Conservation (phyloP, 495 filamentous ascomycete species). For the Lophium mytilinum region DNA sequence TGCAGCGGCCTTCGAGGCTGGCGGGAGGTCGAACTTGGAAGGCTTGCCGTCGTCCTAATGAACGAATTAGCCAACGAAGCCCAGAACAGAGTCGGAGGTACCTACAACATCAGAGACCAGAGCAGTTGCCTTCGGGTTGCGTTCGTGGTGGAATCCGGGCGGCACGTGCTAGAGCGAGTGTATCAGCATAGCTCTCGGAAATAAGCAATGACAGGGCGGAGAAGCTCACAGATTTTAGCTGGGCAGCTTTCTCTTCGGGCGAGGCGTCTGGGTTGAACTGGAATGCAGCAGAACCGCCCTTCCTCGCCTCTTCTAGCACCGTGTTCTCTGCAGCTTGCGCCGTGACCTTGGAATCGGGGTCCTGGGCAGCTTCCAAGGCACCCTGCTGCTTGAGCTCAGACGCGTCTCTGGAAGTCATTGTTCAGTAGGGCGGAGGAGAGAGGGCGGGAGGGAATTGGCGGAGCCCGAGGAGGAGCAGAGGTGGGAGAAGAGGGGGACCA, state of each 20-base stretch:
- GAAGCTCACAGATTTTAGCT: constrained; percentile 65
- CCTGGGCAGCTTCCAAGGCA: constrained; percentile 59
- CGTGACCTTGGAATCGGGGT: constrained; percentile 60
- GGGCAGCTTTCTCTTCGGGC: constrained; percentile 73
- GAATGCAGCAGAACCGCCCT: constrained; percentile 68
- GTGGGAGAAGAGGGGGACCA: background rate
- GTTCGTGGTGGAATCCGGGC: constrained; percentile 54
- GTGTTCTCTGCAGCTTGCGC: constrained; percentile 61
- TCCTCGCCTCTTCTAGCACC: constrained; percentile 65
- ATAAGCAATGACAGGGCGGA: background rate
- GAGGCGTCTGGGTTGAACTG: constrained; percentile 82
- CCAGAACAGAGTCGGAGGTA: background rate
- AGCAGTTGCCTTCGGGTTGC: constrained; percentile 57
- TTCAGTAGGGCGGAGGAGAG: background rate
- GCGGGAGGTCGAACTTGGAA: constrained; percentile 68
- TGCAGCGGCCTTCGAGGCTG: constrained; percentile 62
- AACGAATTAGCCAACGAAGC: background rate
- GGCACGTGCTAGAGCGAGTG: constrained; percentile 43
- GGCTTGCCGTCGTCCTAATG: constrained; percentile 56
- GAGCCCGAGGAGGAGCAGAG: background rate
- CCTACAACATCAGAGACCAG: constrained; percentile 65
- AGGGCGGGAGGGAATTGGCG: background rate
- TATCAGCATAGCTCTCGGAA: constrained; percentile 13
- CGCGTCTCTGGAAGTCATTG: constrained; percentile 12
- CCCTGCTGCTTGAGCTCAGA: constrained; percentile 74